phyloP scores from a whole-genome alignment of 2,329 filamentous ascomycete genomes.

The Talaromyces piceae region DNA sequence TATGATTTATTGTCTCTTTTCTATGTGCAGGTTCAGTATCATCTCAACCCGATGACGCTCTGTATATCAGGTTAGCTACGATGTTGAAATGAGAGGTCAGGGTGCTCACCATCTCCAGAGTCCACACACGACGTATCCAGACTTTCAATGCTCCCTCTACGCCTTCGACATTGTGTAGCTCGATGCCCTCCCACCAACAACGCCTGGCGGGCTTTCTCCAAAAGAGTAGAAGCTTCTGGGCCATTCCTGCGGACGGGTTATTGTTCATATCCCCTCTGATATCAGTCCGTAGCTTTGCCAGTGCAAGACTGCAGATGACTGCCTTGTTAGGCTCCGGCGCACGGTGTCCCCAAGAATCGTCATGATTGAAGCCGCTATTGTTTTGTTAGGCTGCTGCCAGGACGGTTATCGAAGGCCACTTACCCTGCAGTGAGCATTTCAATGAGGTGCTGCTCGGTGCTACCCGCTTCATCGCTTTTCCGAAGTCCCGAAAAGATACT shows the following conservation, averaged over 20 bases:
- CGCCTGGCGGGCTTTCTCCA: constrained; percentile 94
- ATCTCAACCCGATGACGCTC: constrained; percentile 79
- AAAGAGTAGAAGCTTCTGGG: constrained; percentile 93
- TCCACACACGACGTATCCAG: constrained; percentile 98
- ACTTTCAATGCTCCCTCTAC: constrained; percentile 90
- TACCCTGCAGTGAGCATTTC: constrained; percentile 99
- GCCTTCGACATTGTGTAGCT: constrained; percentile 80
- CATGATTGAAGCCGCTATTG: constrained; percentile 87
- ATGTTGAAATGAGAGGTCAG: constrained; percentile 9
- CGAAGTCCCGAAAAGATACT: constrained; percentile 95
- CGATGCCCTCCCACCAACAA: constrained; percentile 99
- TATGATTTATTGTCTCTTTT: not conserved
- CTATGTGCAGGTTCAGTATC: constrained; percentile 9
- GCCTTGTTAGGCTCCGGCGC: constrained; percentile 98
- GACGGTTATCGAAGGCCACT: constrained; percentile 27
- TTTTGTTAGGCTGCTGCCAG: constrained; percentile 3
- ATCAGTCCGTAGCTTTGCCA: constrained; percentile 87
- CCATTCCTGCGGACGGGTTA: constrained; percentile 83
- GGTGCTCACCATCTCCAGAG: constrained; percentile 73
- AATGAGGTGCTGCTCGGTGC: constrained; percentile 95
- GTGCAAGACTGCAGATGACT: constrained; percentile 91
- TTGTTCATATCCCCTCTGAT: constrained; percentile 70
- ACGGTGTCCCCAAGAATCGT: constrained; percentile 91
- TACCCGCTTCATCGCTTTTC: constrained; percentile 91
- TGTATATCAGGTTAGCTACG: constrained; percentile 17